Percentiles rank a stretch among this genome's conserved stretches.
Conservation (phyloP, 176 grass and related monocot species). For the Carex littledalei region DNA sequence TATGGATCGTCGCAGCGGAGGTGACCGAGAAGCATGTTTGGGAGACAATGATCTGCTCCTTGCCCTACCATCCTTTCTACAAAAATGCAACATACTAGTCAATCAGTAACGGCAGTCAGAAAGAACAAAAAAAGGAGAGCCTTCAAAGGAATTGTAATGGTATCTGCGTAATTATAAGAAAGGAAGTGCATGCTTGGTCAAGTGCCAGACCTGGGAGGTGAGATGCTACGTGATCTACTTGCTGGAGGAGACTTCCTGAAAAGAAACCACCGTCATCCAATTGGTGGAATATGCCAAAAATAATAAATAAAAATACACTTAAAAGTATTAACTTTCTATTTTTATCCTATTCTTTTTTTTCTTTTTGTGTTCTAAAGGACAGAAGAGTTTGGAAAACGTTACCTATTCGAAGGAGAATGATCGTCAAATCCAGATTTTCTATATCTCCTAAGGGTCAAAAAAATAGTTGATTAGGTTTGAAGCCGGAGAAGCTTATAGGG, state of each 20-base stretch:
- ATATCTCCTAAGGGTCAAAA: constrained; percentile 17
- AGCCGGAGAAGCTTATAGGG: neutral
- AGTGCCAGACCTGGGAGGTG: constrained; percentile 26
- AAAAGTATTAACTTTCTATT: constrained; percentile 35
- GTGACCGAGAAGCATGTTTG: constrained; percentile 15
- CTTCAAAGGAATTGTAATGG: neutral
- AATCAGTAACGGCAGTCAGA: neutral
- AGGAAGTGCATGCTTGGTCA: neutral
- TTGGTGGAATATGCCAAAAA: neutral
- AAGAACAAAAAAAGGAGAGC: neutral
- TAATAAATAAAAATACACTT: neutral
- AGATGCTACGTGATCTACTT: constrained; percentile 28
- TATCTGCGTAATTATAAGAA: constrained; percentile 12
- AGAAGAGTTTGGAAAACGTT: constrained; percentile 30
- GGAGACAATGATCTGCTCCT: constrained; percentile 49
- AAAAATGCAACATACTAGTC: neutral
- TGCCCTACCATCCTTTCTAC: constrained; percentile 45
- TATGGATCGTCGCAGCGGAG: constrained; percentile 32
- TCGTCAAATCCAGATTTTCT: constrained; percentile 45
- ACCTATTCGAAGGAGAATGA: constrained; percentile 29
- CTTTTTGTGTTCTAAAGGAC: constrained; percentile 20
- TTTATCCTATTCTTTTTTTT: constrained; percentile 34
- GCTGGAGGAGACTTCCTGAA: constrained; percentile 26
- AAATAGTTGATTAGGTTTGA: neutral
- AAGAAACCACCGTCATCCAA: neutral